Evolutionary conservation across 768 basidiomycete species (phyloP).

Genomic region (Lyophyllum atratum): DNA sequence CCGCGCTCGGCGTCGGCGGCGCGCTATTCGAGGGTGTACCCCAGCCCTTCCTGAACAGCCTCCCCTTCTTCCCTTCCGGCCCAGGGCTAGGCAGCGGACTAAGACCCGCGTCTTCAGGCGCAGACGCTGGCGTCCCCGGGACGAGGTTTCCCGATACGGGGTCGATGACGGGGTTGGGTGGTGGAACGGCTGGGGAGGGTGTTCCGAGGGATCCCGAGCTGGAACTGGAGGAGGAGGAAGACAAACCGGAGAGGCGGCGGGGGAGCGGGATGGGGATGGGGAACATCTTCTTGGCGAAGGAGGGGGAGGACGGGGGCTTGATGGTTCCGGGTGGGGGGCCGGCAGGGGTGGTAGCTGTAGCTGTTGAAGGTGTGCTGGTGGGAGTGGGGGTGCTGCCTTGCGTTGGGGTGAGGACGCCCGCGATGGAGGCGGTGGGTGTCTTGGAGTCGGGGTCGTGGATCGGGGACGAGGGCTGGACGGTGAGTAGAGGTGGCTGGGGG

Average conservation of each 20-base stretch:
- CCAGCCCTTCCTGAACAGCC: background rate
- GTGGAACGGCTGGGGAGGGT: background rate
- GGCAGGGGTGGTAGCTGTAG: background rate
- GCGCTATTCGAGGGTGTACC: background rate
- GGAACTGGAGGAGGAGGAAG: background rate
- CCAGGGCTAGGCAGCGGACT: background rate
- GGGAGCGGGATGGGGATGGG: slow-evolving; percentile 2
- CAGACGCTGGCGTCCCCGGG: slow-evolving; percentile 1
- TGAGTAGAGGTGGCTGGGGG: background rate
- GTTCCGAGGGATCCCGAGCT: background rate
- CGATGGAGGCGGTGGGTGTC: background rate
- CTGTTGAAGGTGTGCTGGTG: background rate
- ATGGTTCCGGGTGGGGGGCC: background rate
- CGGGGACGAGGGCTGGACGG: slow-evolving; percentile 11
- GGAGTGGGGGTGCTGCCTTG: too few relatives aligned
- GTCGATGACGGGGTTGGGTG: background rate
- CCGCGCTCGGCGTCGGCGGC: background rate
- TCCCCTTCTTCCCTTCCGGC: background rate
- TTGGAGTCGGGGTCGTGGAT: background rate
- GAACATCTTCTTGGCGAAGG: slow-evolving; percentile 4
- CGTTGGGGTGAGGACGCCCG: slow-evolving; percentile 10
- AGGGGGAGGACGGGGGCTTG: background rate
- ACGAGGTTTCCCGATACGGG: background rate
- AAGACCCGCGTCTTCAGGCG: background rate
- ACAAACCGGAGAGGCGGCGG: slow-evolving; percentile 3